phyloP scores from a whole-genome alignment of 2,329 filamentous ascomycete genomes.

The Colletotrichum cuscutae region DNA sequence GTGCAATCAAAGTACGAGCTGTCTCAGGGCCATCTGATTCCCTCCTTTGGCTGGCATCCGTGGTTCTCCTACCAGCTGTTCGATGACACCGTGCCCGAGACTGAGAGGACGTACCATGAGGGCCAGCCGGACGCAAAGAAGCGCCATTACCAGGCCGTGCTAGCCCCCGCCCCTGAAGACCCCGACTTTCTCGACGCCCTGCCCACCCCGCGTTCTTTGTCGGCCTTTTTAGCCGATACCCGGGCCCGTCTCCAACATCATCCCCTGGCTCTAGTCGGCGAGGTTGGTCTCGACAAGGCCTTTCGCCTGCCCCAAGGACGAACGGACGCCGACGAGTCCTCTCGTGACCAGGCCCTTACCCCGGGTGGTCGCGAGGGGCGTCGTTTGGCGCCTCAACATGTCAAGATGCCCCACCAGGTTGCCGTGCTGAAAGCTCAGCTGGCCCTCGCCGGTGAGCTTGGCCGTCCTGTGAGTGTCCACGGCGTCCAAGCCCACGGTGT shows the following conservation, averaged over 20 bases:
- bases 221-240: constrained; percentile 66
- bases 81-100: constrained; percentile 58
- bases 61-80: constrained; percentile 87
- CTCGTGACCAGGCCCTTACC: constrained; percentile 62
- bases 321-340: constrained; percentile 48
- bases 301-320: constrained; percentile 77
- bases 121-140: constrained; percentile 50
- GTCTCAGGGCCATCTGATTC: constrained; percentile 54
- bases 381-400: constrained; percentile 73
- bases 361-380: constrained; percentile 78
- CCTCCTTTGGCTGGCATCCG: constrained; percentile 88
- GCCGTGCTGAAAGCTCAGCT: constrained; percentile 74
- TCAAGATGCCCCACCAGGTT: constrained; percentile 76
- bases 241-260: constrained; percentile 63
- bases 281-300: constrained; percentile 81
- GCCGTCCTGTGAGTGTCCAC: constrained; percentile 74
- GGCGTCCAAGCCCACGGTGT: constrained; percentile 82
- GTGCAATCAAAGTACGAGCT: constrained; percentile 45
- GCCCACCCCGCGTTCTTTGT: constrained; percentile 70
- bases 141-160: constrained; percentile 74
- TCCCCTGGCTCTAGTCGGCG: constrained; percentile 76
- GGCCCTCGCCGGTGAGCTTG: constrained; percentile 74
- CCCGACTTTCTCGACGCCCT: constrained; percentile 59
- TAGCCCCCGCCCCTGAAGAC: constrained; percentile 60
- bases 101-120: constrained; percentile 49